Conservation (phyloP, 2,329 filamentous ascomycete genomes). For the Cercospora sp. region DNA sequence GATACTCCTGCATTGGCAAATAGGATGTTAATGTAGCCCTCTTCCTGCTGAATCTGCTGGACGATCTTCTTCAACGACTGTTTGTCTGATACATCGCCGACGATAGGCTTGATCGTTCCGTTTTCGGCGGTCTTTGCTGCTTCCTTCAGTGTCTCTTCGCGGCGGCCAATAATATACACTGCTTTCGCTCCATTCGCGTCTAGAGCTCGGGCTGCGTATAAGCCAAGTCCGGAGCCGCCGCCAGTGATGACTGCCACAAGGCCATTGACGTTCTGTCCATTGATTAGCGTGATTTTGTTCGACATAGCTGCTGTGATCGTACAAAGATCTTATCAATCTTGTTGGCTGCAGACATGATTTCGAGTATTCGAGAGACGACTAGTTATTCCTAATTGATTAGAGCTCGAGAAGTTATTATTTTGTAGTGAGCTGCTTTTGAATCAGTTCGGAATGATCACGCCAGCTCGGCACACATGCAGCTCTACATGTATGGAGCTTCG, state of each 20-base stretch:
- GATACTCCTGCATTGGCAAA: slow-evolving; percentile 40
- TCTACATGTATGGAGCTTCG: background rate
- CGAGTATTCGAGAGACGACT: background rate
- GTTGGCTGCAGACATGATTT: slow-evolving; percentile 21
- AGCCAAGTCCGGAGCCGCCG: slow-evolving; percentile 53
- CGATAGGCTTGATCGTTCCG: slow-evolving; percentile 46
- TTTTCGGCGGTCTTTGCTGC: slow-evolving; percentile 44
- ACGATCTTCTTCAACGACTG: slow-evolving; percentile 43
- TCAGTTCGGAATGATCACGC: background rate
- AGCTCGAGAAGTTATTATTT: background rate
- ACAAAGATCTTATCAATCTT: slow-evolving; percentile 40
- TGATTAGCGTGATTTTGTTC: background rate
- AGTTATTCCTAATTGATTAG: background rate
- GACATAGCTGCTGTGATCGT: background rate
- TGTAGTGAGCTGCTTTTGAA: background rate
- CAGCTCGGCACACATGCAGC: background rate
- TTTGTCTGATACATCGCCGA: slow-evolving; percentile 49
- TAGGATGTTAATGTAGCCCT: slow-evolving; percentile 39
- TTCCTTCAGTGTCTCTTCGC: slow-evolving; percentile 47
- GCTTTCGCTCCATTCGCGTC: slow-evolving; percentile 52
- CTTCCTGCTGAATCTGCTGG: slow-evolving; percentile 42
- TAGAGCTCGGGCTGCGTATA: slow-evolving; percentile 47
- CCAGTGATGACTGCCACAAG: slow-evolving; percentile 57
- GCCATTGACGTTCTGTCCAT: slow-evolving; percentile 46
- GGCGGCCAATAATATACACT: slow-evolving; percentile 56